These are phyloP conservation scores for Metschnikowia cerradonensis DNA, from an alignment of 805 yeast species.

Conservation along the genomic window DNA sequence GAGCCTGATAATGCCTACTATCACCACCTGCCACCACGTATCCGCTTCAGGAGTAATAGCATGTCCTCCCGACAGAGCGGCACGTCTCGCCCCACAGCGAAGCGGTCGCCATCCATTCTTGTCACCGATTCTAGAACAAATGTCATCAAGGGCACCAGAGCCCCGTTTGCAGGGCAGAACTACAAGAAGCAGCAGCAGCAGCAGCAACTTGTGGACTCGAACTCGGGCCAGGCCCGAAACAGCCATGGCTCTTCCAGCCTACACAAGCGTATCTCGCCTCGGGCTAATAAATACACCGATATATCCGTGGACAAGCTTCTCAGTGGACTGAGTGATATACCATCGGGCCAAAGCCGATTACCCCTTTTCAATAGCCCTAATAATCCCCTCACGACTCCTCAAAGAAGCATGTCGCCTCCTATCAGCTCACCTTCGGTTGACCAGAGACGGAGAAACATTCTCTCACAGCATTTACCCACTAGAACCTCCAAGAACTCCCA, in stretches of 20 bases:
- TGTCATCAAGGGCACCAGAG: conserved; percentile 49
- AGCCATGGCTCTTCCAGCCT: conserved; percentile 16
- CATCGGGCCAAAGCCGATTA: conserved; percentile 63
- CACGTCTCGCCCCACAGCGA: conserved; percentile 55
- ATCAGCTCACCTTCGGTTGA: conserved; percentile 10
- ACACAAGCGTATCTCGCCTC: conserved; percentile 14
- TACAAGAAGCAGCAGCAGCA: conserved; percentile 37
- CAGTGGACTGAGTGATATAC: conserved; percentile 79
- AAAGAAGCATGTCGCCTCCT: conserved; percentile 21
- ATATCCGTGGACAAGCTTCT: conserved; percentile 79
- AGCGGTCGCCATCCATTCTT: conserved; percentile 86
- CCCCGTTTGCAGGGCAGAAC: conserved; percentile 75
- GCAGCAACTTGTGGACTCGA: conserved; percentile 16
- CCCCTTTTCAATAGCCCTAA: conserved; percentile 25
- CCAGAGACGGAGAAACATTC: conserved; percentile 28
- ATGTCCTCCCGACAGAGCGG: conserved; percentile 14
- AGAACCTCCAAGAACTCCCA: conserved; percentile 86
- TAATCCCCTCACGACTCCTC: conserved; percentile 15
- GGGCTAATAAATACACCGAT: conserved; percentile 55
- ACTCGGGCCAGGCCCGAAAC: conserved; percentile 6
- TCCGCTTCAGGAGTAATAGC: neutral
- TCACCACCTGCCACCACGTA: neutral
- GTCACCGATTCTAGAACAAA: conserved; percentile 82
- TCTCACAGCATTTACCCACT: conserved; percentile 55
- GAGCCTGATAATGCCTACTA: neutral